phyloP scores from a whole-genome alignment of 441 rosid genomes.

The Syzygium syzygioides region DNA sequence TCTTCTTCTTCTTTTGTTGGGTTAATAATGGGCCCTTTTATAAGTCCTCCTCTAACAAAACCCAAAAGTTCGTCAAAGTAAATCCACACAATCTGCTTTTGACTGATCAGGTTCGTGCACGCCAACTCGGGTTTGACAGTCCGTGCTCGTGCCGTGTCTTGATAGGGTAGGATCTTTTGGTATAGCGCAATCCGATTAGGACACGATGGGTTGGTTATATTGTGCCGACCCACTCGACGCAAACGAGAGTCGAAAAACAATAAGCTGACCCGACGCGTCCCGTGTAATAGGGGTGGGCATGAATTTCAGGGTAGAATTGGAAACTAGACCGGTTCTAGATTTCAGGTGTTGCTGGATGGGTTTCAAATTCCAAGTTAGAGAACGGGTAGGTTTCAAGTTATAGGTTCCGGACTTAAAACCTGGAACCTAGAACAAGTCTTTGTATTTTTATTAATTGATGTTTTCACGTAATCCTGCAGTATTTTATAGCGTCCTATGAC shows the following conservation, averaged over 20 bases:
- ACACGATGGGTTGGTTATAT: not conserved
- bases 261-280: too few species aligned
- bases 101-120: not conserved
- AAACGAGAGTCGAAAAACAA: not conserved
- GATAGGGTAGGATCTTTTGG: not conserved
- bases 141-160: not conserved
- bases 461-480: too few species aligned
- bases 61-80: not conserved
- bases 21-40: not conserved
- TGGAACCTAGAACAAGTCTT: too few species aligned
- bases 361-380: too few species aligned
- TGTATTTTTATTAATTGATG: too few species aligned
- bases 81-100: not conserved
- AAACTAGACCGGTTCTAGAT: too few species aligned
- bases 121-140: not conserved
- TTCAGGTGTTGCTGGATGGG: too few species aligned
- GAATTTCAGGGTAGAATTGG: too few species aligned
- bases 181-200: rapidly evolving
- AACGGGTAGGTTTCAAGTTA: too few species aligned
- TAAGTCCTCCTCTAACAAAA: not conserved
- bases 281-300: too few species aligned
- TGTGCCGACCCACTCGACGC: rapidly evolving
- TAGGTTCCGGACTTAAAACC: too few species aligned
- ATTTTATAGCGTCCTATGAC: too few species aligned
- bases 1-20: not conserved